These are phyloP conservation scores for Globisporangium radiosum DNA, from an alignment of 352 stramenopile species.

Conservation along the genomic window DNA sequence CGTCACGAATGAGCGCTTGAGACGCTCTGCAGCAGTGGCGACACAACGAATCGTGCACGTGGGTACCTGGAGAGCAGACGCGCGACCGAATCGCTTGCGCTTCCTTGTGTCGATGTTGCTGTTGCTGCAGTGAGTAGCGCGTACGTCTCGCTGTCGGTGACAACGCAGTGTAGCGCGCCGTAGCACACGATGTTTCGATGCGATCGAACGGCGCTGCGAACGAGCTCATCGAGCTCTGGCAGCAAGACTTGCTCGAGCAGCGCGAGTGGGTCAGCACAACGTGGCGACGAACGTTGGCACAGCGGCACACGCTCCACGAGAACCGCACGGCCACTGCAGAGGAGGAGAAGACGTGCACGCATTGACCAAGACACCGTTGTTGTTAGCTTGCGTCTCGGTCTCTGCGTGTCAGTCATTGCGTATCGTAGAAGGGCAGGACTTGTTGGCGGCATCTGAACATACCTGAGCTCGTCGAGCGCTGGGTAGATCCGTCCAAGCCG, in stretches of 20 bases:
- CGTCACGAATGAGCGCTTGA: not conserved
- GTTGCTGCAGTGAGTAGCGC: not conserved
- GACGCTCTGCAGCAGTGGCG: not conserved
- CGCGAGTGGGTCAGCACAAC: not conserved
- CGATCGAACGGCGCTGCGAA: not conserved
- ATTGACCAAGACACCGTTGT: not conserved
- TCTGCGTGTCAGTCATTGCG: no score
- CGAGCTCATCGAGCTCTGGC: not conserved
- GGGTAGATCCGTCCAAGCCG: slow-evolving; percentile 32
- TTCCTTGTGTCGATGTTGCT: not conserved
- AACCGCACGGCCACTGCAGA: slow-evolving; percentile 6
- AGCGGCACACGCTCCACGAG: slow-evolving; percentile 9
- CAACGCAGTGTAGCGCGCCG: slow-evolving; percentile 4
- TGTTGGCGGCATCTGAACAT: no score
- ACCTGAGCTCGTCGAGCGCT: slow-evolving; percentile 25
- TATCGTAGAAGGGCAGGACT: no score
- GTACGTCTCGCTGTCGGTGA: not conserved
- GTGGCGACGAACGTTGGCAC: not conserved
- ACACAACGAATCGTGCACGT: no score
- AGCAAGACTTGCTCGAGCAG: slow-evolving; percentile 5
- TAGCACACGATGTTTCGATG: slow-evolving; percentile 5
- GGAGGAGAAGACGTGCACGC: not conserved
- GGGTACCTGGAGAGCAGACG: slow-evolving; percentile 4
- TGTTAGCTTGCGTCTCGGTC: no score
- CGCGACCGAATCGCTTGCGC: not conserved